Base-by-base conservation (phyloP, 1,284 basidiomycete genomes). In the Heterobasidion irregulare region DNA sequence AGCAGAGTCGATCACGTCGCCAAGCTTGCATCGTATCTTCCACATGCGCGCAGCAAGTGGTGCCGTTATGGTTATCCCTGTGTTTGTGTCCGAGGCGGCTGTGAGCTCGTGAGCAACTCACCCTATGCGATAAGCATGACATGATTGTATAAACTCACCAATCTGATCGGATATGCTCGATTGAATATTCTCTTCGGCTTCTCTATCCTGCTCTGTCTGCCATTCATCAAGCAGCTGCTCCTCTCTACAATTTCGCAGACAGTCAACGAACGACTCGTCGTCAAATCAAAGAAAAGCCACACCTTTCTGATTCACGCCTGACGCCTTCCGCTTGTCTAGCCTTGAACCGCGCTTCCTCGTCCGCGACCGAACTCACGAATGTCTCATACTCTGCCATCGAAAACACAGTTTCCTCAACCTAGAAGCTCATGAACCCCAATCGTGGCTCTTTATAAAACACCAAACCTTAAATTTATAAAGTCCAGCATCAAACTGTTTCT, bases 401-500 rank as follows among this genome's bases (percentile, higher is more conserved):
- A 58, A 86, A 83, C 6, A 61, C 67, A 0, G 67, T 69, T 0
- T 68, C 63, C 58, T 82, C 75, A 45, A 80, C 75, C 81, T 83
- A 53, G 6, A 51, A 16, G 57, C 38, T 46, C 13, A 48, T 8
- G 13, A 16, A 15, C 34, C n/a, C 2, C 26, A 26, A 26, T 26
- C 26, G 26, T 5, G 26, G 1, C 26, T 5, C 26, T 26, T 26
- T 5, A 26, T 26, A 26, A 46, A 58, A 45, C 61, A 49, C 53
- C 65, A 53, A 33, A 80, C 78, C 66, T 81, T 72, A 62, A 86
- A 86, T 19, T 61, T 61, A 64, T 83, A 86, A 53, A 72, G 73
- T 32, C 86, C 86, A 0, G 80, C 73, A 59, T 86, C 80, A 62
- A 86, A 88, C 33, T 70, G 68, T 46, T 71, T 76, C 63, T 83